Percentiles rank a stretch among this genome's conserved stretches.
These are phyloP conservation scores for Dactylellina haptotyla DNA, from an alignment of 2,329 filamentous ascomycete genomes.

Conservation along the genomic window DNA sequence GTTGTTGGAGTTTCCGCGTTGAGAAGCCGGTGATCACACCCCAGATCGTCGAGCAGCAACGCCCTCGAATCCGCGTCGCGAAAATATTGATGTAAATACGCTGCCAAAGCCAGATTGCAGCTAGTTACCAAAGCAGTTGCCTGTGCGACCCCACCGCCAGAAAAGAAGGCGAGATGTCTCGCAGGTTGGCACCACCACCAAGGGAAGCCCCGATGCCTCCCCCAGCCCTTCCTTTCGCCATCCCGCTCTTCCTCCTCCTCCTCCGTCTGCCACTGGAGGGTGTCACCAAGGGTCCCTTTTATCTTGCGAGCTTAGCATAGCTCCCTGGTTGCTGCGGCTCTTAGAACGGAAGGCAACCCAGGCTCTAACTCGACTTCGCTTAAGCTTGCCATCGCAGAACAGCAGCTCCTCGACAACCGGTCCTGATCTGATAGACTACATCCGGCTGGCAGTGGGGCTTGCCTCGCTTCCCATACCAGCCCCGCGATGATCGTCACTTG, in stretches of 20 bases:
- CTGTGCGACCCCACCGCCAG: too few species aligned
- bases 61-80: too few species aligned
- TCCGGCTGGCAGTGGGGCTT: too few species aligned
- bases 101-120: too few species aligned
- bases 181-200: too few species aligned
- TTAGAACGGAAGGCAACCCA: neutral
- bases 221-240: neutral
- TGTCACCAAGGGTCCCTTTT: neutral
- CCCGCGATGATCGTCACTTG: neutral
- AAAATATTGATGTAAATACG: too few species aligned
- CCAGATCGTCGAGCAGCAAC: too few species aligned
- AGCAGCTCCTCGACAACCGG: neutral
- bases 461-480: neutral
- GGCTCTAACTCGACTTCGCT: conserved; percentile 1
- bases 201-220: too few species aligned
- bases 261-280: neutral
- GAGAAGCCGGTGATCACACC: too few species aligned
- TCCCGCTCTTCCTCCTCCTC: neutral
- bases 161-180: too few species aligned
- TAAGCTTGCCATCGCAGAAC: neutral
- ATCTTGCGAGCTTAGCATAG: neutral
- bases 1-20: too few species aligned
- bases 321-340: neutral
- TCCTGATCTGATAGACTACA: neutral
- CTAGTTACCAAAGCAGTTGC: too few species aligned